phyloP scores from a whole-genome alignment of 208 protist species.

The Angomonas ambiguus region DNA sequence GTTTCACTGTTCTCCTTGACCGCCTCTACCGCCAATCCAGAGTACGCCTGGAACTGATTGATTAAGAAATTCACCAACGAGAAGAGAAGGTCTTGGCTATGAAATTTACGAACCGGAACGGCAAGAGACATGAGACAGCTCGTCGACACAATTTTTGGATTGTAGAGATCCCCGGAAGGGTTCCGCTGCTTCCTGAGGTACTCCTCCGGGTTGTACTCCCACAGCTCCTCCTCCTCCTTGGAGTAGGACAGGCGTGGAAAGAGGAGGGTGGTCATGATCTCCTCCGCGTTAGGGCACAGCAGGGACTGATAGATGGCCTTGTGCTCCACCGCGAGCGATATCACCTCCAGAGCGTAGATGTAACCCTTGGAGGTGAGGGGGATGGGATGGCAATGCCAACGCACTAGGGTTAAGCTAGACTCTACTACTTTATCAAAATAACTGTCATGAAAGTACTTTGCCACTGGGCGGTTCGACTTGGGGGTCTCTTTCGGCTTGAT shows the following conservation, averaged over 20 bases:
- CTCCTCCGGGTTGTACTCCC: conserved; percentile 86
- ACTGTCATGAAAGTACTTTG: conserved; percentile 41
- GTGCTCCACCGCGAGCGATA: conserved; percentile 41
- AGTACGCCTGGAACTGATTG: conserved; percentile 58
- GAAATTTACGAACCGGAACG: conserved; percentile 52
- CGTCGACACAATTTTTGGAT: conserved; percentile 60
- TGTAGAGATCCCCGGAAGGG: conserved; percentile 76
- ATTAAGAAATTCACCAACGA: conserved; percentile 75
- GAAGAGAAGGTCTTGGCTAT: conserved; percentile 46
- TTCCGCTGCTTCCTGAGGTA: conserved; percentile 87
- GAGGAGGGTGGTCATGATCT: conserved; percentile 73
- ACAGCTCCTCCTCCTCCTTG: conserved; percentile 81
- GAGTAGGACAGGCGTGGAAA: conserved; percentile 89
- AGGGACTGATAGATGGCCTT: conserved; percentile 37
- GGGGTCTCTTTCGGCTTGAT: conserved; percentile 59
- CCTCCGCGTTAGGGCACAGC: conserved; percentile 53
- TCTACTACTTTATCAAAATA: conserved; percentile 40
- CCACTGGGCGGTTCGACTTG: conserved; percentile 37
- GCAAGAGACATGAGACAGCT: conserved; percentile 70
- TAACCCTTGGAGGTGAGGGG: conserved; percentile 78
- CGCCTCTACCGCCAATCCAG: conserved; percentile 16
- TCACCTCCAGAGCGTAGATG: conserved; percentile 74
- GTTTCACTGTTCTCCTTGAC: conserved; percentile 26
- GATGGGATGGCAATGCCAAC: conserved; percentile 62
- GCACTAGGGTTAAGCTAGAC: conserved; percentile 52